Base-by-base conservation (phyloP, 1,139 yeast species). In the Arxiozyma telluris region DNA sequence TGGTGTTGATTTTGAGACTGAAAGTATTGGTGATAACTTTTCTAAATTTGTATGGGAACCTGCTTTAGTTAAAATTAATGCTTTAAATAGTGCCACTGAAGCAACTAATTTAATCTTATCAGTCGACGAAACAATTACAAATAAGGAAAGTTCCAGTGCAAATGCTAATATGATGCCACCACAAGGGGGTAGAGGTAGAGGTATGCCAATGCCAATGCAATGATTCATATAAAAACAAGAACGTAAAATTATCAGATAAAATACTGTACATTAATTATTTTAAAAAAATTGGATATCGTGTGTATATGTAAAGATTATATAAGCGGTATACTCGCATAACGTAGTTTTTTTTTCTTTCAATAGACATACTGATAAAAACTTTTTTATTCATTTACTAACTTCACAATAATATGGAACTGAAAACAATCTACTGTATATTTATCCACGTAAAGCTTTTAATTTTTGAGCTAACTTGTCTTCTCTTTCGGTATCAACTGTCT, bases 41-140 rank as follows among this genome's bases (percentile, higher is more conserved):
- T 83, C 81, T 56, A 81, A 78, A 59, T 93, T 89, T 67, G 95
- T 93, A 57, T 93, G 99, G 99, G 99, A 93, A 71, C 99, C 99
- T 5, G 84, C 97, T 44, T 79, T 93, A 64, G 96, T 93, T 53
- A 93, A 93, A 74, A 81, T 83, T 59, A 94, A 93, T 69, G 97
- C 98, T n/a, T 75, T 94, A 58, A 86, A 83, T 67, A 84, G 95
- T 62, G 98, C 99, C 27, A 86, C 96, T n/a, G 99, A 93, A 71
- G 98, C 98, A 44, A 96, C 98, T 9, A 85, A 89, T 57, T 76
- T 93, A 66, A 87, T 93, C 63, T 78, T 93, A 61, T 84, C 95
- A 21, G 96, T 93, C 54, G 99, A 93, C 71, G 98, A 93, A 75
- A 93, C 98, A 20, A 90, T 93, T 62, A 87, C 80, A 68, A 89